phyloP scores from a whole-genome alignment of 1,284 basidiomycete species.

The Naganishia sp. region DNA sequence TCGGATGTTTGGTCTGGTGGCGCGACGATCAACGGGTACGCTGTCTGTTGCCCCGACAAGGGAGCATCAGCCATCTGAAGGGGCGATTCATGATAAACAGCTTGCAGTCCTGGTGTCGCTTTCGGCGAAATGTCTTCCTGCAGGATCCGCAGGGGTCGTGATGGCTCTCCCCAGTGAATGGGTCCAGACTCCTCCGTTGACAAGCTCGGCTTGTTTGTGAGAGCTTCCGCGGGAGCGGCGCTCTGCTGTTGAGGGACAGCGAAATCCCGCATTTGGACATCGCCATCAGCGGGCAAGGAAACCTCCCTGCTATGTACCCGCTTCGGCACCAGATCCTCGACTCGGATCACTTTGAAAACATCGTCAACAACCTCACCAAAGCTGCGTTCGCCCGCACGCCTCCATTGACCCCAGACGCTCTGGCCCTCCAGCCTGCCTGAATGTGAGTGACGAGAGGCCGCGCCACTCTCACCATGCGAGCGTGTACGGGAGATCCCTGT shows the following conservation, averaged over 20 bases:
- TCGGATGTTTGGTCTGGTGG: neutral
- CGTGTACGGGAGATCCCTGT: constrained; percentile 19
- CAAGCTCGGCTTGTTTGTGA: neutral
- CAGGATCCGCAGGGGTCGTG: neutral
- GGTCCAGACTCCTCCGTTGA: neutral
- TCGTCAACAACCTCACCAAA: constrained; percentile 34
- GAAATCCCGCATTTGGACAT: neutral
- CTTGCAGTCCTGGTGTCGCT: constrained; percentile 13
- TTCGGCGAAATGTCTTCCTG: constrained; percentile 21
- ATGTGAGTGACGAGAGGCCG: constrained; percentile 10
- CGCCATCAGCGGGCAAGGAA: neutral
- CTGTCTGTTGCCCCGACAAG: neutral
- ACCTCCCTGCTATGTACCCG: constrained; percentile 3
- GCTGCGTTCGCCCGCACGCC: constrained; percentile 30
- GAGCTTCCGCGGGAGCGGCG: neutral
- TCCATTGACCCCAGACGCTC: constrained; percentile 24
- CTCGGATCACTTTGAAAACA: constrained; percentile 28
- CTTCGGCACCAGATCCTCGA: constrained; percentile 20
- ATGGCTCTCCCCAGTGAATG: neutral
- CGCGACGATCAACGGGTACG: neutral
- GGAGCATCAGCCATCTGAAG: neutral
- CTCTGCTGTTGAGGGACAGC: too few relatives aligned
- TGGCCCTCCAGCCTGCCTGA: constrained; percentile 4
- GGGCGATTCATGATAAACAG: constrained; percentile 15
- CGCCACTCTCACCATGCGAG: constrained; percentile 18